Evolutionary conservation across 208 protist genomes (phyloP).

Genomic region (Angomonas deanei): DNA sequence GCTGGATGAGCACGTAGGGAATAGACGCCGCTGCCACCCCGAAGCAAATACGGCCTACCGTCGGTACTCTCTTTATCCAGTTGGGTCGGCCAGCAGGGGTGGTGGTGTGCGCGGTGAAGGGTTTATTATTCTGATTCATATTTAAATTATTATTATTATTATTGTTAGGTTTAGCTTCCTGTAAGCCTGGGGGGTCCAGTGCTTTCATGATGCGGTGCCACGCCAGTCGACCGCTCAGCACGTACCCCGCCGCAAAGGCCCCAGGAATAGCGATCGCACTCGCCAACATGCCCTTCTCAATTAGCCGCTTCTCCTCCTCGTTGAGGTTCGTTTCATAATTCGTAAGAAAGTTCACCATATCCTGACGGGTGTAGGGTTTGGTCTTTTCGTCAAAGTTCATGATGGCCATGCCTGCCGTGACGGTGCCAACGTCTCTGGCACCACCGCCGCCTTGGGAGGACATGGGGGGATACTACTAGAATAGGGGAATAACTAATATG

Average conservation of each 20-base stretch:
- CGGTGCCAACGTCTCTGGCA: conserved; percentile 71
- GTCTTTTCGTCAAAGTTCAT: conserved; percentile 84
- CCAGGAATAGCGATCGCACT: conserved; percentile 65
- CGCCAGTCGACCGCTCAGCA: conserved; percentile 41
- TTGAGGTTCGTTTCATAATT: conserved; percentile 73
- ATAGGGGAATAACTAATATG: too few relatives aligned
- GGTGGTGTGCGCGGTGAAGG: conserved; percentile 16
- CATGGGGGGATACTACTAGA: conserved; percentile 2
- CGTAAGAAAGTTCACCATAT: conserved; percentile 64
- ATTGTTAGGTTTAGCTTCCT: neutral
- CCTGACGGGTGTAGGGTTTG: conserved; percentile 72
- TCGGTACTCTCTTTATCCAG: conserved; percentile 29
- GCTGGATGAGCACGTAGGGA: conserved; percentile 70
- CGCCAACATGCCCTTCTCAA: conserved; percentile 60
- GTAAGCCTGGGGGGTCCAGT: conserved; percentile 24
- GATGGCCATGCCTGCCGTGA: conserved; percentile 80
- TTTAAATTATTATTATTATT: conserved; percentile 1
- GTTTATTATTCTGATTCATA: too few relatives aligned
- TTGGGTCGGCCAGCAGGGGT: conserved; percentile 41
- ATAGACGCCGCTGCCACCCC: conserved; percentile 48
- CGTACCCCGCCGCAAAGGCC: conserved; percentile 46
- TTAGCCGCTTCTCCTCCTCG: conserved; percentile 49
- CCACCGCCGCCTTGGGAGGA: conserved; percentile 50
- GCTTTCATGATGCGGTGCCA: conserved; percentile 64
- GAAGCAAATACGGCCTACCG: conserved; percentile 49